Evolutionary conservation across 1,284 basidiomycete genomes (phyloP).

Genomic region (Microbotryum silenes-acaulis): DNA sequence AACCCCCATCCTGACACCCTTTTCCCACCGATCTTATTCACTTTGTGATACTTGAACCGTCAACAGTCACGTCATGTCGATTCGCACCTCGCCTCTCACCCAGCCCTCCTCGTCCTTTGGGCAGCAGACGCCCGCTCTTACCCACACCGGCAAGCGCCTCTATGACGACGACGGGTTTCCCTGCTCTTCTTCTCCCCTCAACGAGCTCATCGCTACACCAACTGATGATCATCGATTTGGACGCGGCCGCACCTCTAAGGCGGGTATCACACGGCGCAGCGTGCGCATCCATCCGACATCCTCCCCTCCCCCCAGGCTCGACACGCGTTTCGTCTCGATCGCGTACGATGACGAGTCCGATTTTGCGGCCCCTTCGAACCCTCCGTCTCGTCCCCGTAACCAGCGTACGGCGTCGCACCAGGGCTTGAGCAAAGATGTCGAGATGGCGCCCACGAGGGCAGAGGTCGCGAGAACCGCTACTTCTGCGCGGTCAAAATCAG

Average conservation of each 20-base stretch:
- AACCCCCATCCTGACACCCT: too few species aligned
- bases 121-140: conserved; percentile 20
- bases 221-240: conserved; percentile 12
- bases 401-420: background rate
- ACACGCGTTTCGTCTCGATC: background rate
- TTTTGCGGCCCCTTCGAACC: background rate
- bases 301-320: conserved; percentile 11
- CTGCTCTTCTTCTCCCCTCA: conserved; percentile 20
- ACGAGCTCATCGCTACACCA: conserved; percentile 23
- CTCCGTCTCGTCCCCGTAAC: background rate
- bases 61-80: too few species aligned
- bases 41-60: too few species aligned
- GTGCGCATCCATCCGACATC: conserved; percentile 13
- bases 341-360: background rate
- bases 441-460: background rate
- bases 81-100: background rate
- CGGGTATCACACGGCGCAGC: conserved; percentile 8
- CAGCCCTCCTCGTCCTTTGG: conserved; percentile 13
- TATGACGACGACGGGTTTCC: conserved; percentile 7
- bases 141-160: conserved; percentile 3
- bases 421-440: background rate
- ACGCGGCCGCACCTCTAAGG: background rate
- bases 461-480: background rate
- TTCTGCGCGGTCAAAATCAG: background rate
- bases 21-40: too few species aligned